A percentile compares a stretch with the other conserved stretches of the same genome.
Evolutionary conservation across 331 rosid genomes (phyloP).

Genomic region (Arachis monticola): DNA sequence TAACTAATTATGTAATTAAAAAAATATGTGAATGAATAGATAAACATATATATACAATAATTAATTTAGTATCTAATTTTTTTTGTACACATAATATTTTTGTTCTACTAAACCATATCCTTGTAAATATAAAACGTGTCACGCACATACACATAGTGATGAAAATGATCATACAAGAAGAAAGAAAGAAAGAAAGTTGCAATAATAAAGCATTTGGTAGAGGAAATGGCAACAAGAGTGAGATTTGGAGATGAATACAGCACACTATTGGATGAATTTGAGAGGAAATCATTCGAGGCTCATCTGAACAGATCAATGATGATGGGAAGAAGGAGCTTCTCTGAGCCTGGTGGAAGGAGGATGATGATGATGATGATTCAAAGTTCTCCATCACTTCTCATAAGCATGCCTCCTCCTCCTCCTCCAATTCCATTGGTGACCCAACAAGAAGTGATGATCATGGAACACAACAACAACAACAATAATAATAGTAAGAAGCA

Average conservation of each 20-base stretch:
- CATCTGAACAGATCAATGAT: slow-evolving; percentile 66
- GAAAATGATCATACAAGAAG: slow-evolving; percentile 5
- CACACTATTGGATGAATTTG: slow-evolving; percentile 70
- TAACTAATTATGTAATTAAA: too few relatives aligned
- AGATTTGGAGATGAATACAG: slow-evolving; percentile 74
- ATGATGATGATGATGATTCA: neutral
- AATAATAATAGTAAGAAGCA: neutral
- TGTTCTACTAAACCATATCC: neutral
- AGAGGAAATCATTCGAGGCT: slow-evolving; percentile 65
- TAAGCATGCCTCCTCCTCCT: neutral
- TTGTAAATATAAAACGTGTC: slow-evolving; percentile 7
- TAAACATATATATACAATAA: too few relatives aligned
- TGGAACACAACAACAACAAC: too few relatives aligned
- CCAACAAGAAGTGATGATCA: neutral
- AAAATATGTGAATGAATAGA: too few relatives aligned
- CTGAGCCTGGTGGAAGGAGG: slow-evolving; percentile 45
- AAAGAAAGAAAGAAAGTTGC: neutral
- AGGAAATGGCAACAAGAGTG: too few relatives aligned
- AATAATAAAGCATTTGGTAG: too few relatives aligned
- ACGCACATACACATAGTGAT: neutral
- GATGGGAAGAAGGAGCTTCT: slow-evolving; percentile 56
- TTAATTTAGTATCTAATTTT: too few relatives aligned
- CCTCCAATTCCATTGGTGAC: slow-evolving; percentile 29
- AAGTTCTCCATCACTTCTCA: slow-evolving; percentile 32
- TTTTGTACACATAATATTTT: too few relatives aligned